Evolutionary conservation across 345 rosid genomes (phyloP).

Genomic region (Eutrema yunnanense): DNA sequence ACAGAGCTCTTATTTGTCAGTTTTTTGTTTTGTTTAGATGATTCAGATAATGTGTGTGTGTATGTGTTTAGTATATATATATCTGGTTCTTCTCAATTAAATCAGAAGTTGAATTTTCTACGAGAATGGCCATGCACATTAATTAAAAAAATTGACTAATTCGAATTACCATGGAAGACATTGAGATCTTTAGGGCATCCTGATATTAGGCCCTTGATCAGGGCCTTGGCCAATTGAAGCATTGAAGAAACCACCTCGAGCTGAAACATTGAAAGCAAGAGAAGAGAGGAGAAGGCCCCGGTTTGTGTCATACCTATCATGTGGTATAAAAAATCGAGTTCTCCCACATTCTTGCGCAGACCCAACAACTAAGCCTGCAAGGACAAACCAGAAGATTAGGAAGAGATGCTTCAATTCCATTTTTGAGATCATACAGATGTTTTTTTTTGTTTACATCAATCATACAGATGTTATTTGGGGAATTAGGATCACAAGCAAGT

Average conservation of each 20-base stretch:
- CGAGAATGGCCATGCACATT: background rate
- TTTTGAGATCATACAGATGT: background rate
- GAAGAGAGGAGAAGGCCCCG: slow-evolving; percentile 21
- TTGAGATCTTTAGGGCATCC: too few relatives aligned
- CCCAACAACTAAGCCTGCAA: background rate
- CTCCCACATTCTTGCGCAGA: background rate
- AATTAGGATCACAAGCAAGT: background rate
- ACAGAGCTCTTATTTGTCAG: background rate
- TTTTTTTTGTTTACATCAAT: background rate
- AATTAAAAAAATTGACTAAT: background rate
- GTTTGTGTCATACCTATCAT: slow-evolving; percentile 12
- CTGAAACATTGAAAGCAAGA: slow-evolving; percentile 13
- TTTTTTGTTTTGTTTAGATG: background rate
- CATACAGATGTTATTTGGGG: background rate
- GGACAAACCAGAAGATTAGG: background rate
- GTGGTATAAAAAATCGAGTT: background rate
- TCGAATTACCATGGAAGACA: too few relatives aligned
- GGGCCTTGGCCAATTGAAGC: slow-evolving; percentile 9
- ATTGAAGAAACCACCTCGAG: background rate
- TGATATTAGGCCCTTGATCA: background rate
- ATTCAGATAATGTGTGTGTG: background rate
- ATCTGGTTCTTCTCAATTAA: background rate
- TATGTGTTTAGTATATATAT: too few relatives aligned
- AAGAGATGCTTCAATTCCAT: background rate
- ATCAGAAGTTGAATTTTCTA: background rate